Evolutionary conservation across 2,329 filamentous ascomycete genomes (phyloP).

Genomic region (Ilyonectria robusta): DNA sequence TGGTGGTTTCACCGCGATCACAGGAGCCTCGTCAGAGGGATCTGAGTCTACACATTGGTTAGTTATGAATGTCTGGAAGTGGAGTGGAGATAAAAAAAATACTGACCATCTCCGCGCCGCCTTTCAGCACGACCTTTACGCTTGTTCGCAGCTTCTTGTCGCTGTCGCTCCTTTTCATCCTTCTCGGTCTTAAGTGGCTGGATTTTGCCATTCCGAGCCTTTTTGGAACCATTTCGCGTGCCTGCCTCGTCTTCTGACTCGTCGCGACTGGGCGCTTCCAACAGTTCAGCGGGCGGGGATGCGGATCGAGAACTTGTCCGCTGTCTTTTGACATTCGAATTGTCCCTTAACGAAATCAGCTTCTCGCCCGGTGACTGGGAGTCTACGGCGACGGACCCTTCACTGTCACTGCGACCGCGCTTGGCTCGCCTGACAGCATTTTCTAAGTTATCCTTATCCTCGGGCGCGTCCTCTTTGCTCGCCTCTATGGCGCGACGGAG

Average conservation of each 20-base stretch:
- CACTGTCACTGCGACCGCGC: constrained; percentile 89
- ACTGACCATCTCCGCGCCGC: constrained; percentile 83
- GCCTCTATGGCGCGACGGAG: constrained; percentile 92
- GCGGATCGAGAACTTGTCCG: constrained; percentile 84
- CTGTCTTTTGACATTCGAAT: constrained; percentile 82
- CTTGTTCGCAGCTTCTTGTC: constrained; percentile 82
- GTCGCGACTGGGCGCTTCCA: constrained; percentile 66
- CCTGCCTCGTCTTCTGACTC: constrained; percentile 81
- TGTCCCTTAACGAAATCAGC: constrained; percentile 68
- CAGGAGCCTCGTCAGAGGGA: constrained; percentile 76
- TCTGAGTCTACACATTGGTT: constrained; percentile 73
- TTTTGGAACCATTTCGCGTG: constrained; percentile 69
- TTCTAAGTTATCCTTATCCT: constrained; percentile 63
- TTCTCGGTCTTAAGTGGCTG: constrained; percentile 76
- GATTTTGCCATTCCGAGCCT: constrained; percentile 71
- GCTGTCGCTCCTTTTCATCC: constrained; percentile 82
- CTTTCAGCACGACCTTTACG: constrained; percentile 87
- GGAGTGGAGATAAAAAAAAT: background rate
- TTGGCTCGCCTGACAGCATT: constrained; percentile 78
- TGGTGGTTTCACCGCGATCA: constrained; percentile 56
- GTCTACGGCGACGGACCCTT: constrained; percentile 79
- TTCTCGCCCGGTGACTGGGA: constrained; percentile 38
- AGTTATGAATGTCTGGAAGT: constrained; percentile 14
- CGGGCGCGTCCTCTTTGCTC: constrained; percentile 84
- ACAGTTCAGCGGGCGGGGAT: constrained; percentile 65